These are phyloP conservation scores for Colletotrichum sp. DNA, from an alignment of 2,329 filamentous ascomycete genomes.

Conservation along the genomic window DNA sequence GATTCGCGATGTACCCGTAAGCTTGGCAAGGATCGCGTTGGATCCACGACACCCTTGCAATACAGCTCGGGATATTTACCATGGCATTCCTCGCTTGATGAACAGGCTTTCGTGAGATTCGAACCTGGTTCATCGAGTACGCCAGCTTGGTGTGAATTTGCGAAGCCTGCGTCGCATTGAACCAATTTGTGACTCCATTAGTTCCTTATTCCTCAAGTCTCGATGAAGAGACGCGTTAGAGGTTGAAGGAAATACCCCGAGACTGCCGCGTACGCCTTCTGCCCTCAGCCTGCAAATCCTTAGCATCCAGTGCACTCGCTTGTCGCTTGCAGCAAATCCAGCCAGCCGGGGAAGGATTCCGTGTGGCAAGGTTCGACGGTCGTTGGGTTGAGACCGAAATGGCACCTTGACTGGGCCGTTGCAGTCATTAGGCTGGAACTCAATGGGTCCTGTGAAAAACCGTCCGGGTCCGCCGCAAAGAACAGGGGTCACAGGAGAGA, in stretches of 20 bases:
- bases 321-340: background rate
- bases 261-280: background rate
- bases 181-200: background rate
- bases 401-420: conserved; percentile 7
- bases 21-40: conserved; percentile 5
- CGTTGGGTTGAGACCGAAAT: conserved; percentile 4
- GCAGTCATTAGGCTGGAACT: conserved; percentile 10
- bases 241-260: background rate
- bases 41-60: conserved; percentile 16
- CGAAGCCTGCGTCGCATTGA: background rate
- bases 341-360: conserved; percentile 9
- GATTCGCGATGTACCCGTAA: conserved; percentile 8
- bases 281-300: background rate
- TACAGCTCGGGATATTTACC: conserved; percentile 14
- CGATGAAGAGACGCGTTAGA: background rate
- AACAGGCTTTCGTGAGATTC: background rate
- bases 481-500: conserved; percentile 5
- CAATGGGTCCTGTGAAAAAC: conserved; percentile 5
- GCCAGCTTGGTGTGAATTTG: background rate
- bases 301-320: background rate
- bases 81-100: background rate
- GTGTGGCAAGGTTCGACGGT: conserved; percentile 2
- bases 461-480: conserved; percentile 5
- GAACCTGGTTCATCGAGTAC: background rate
- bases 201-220: background rate